Evolutionary conservation across 768 basidiomycete genomes (phyloP).

Genomic region (Tulasnella sp.): DNA sequence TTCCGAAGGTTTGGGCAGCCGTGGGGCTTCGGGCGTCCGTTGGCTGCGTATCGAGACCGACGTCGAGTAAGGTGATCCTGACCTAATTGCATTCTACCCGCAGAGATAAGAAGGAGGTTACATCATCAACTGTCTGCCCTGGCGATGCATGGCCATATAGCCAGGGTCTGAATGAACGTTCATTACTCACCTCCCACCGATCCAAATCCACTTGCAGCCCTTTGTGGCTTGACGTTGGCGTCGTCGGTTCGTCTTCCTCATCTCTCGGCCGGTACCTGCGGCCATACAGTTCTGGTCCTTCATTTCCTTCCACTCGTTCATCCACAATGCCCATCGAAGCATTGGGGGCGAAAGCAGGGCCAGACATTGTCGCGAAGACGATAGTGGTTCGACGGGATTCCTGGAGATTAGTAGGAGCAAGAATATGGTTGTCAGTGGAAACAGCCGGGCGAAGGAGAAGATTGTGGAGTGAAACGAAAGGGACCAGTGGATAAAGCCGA

Average conservation of each 20-base stretch:
- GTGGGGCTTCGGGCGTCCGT: not conserved
- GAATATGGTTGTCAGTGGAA: too few relatives aligned
- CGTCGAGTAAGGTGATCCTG: not conserved
- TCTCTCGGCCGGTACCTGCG: not conserved
- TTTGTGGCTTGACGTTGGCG: not conserved
- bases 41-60: not conserved
- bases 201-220: not conserved
- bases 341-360: not conserved
- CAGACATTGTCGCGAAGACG: not conserved
- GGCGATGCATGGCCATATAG: not conserved
- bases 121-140: not conserved
- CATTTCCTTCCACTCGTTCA: not conserved
- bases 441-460: not conserved
- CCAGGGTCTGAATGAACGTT: not conserved
- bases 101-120: not conserved
- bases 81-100: not conserved
- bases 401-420: not conserved
- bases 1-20: not conserved
- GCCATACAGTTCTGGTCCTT: not conserved
- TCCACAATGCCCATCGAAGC: not conserved
- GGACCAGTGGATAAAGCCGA: too few relatives aligned
- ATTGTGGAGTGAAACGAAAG: too few relatives aligned
- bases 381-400: not conserved
- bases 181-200: not conserved
- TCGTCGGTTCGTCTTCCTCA: not conserved